Base-by-base conservation (phyloP, 495 filamentous ascomycete species). In the Aspergillus campestris region DNA sequence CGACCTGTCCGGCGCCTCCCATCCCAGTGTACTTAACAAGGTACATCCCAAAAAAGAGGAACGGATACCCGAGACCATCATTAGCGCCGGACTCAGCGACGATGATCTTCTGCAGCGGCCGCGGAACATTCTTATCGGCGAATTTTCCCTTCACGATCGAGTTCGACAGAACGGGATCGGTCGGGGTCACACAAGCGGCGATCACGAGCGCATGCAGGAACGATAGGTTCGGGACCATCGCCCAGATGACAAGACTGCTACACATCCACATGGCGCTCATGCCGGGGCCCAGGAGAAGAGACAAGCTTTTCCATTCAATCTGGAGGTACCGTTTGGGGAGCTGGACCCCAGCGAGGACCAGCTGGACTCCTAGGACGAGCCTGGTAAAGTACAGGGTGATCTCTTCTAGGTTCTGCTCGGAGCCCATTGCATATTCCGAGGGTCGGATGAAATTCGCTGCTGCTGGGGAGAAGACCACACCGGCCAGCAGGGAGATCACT, bases 121-220 rank as follows among this genome's bases (percentile, higher is more conserved):
- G 85, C 3, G 89, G 88, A 11, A 95, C 81, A 64, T 95, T 86
- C 53, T 88, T 84, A 47, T 94, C 89, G 8, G 89, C 90, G 51
- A 94, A 95, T 52, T 86, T 90, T 34, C 90, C 90, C 68, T 95
- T 95, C 37, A 95, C 87, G 45, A 95, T 94, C 3, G 83, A 83
- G 48, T 92, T 91, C 24, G 86, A 89, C 29, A 95, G 67, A 18
- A 95, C 82, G 0, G 91, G 91, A 58, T 97, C 91, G 0, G 91
- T 95, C 0, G 90, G 90, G 5, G 89, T 94, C 10, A 97, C 80
- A 55, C 89, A 94, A 24, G 88, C 82, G 3, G 78, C 89, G 29
- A 95, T 67, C 3, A 81, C 83, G 14, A 95, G 69, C 0, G 89
- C 81, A 55, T 90, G 81, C 1, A 95, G 73, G 50, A 94, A 86